Percentiles rank a stretch among this genome's conserved stretches.
phyloP scores from a whole-genome alignment of 805 yeast genomes.

The Candida morakotiae region DNA sequence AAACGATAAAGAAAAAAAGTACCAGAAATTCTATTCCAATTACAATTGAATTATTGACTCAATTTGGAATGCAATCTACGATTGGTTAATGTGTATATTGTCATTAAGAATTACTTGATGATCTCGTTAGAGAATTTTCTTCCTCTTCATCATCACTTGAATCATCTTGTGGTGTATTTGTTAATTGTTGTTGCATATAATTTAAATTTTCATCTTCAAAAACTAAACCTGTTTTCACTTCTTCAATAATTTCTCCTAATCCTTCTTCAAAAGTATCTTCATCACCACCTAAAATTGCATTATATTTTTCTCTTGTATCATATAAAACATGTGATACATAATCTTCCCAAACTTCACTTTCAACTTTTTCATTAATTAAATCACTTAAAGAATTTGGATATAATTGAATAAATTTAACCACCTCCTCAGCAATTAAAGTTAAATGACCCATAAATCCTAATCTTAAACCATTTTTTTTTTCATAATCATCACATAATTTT shows the following conservation, averaged over 20 bases:
- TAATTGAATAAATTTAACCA: slow-evolving; percentile 72
- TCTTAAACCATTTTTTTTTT: slow-evolving; percentile 52
- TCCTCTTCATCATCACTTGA: slow-evolving; percentile 19
- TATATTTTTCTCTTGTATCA: slow-evolving; percentile 90
- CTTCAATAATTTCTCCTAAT: slow-evolving; percentile 35
- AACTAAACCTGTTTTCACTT: slow-evolving; percentile 26
- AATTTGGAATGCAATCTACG: slow-evolving; percentile 11
- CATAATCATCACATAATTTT: slow-evolving; percentile 62
- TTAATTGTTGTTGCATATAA: slow-evolving; percentile 73
- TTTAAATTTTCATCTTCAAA: slow-evolving; percentile 54
- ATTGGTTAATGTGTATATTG: slow-evolving; percentile 26
- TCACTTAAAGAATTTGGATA: slow-evolving; percentile 37
- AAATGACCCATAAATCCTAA: slow-evolving; percentile 97
- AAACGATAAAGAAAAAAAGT: too few relatives aligned
- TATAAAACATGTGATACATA: slow-evolving; percentile 81
- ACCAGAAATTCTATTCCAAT: too few relatives aligned
- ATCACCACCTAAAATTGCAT: slow-evolving; percentile 87
- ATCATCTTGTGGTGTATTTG: slow-evolving; percentile 29
- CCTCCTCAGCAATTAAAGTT: slow-evolving; percentile 91
- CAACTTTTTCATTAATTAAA: slow-evolving; percentile 33
- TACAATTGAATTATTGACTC: too few relatives aligned
- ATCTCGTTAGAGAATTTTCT: slow-evolving; percentile 37
- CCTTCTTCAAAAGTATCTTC: slow-evolving; percentile 43
- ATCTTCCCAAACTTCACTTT: slow-evolving; percentile 61
- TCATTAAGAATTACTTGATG: slow-evolving; percentile 35